Base-by-base conservation (phyloP, 495 filamentous ascomycete genomes). In the Massariosphaeria phaeospora region DNA sequence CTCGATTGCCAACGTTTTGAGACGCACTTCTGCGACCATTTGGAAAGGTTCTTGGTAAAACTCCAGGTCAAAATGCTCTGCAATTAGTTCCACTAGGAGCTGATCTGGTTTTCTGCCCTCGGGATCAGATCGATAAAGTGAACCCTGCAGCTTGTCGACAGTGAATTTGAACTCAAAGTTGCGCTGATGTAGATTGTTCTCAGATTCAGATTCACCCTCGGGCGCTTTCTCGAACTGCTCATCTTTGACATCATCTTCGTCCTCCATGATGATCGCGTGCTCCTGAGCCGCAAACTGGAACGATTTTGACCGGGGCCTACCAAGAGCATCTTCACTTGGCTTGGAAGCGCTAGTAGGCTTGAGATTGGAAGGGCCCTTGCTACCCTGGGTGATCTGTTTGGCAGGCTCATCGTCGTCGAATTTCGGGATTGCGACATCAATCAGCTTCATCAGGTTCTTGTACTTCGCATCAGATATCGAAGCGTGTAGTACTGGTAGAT, bases 161-260 rank as follows among this genome's bases (percentile, higher is more conserved):
- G 86, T 86, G 63, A 98, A 98, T 59, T 90, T 93, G 73, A 98
- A 87, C 65, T 97, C 89, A 64, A 98, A 97, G 52, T 83, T 90
- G 18, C 86, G 81, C 60, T 95, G 91, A 59, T 88, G 86, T 21
- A 89, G 75, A 65, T 85, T 86, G 33, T 88, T 74, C 17, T 76
- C 76, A 1, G 74, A 53, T 18, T 68, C 67, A 4, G 76, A 70
- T 17, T 77, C 74, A 21, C 76, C 79, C 55, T 89, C 83, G 46
- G 76, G 65, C 24, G 78, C 74, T 31, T 86, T 76, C 42, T 86
- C 77, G 42, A 82, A 82, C 26, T 79, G 72, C 35, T 79, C 80
- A 6, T 82, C 76, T 51, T 61, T 59, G 34, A 77, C 75, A 2
- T 79, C 77, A 55, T 86, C 84, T 20, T 88, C 82, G 12, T 95